Evolutionary conservation across 805 yeast genomes (phyloP), one percentile per base, ranked within the genome.

Genomic region (Ogataea glucozyma): DNA sequence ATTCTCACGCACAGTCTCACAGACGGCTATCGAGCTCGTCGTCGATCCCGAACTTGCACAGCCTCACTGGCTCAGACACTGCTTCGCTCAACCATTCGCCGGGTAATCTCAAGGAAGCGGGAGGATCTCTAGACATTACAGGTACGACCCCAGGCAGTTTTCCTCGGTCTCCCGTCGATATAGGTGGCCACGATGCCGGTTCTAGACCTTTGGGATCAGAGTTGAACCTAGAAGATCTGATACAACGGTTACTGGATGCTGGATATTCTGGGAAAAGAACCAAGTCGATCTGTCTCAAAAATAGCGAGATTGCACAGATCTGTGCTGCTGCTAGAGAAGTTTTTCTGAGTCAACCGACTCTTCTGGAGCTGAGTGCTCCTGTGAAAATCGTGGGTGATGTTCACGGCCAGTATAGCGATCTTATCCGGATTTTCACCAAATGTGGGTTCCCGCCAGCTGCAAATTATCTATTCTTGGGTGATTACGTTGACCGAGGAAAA

Each of bases 371-470:
- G 47, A 79, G 87, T 31, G 87, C 93, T 2, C 93, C 95, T 0
- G 93, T 85, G 17, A 86, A 86, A 62, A 85, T 85, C 17, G 95
- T 86, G 4, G 95, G 95, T 36, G 99, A 93, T 62, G 95, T 93
- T 22, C 99, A 93, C 65, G 99, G 99, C 22, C 99, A 93, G 66
- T 93, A 84, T 62, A 85, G 86, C 39, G 99, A 93, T 66, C 72
- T 93, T 49, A 79, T 93, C 51, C 78, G 99, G 52, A 76, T 93
- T 46, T 88, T 93, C 66, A 88, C 95, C 43, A 85, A 89, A 69
- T 90, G 98, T 70, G 99, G 99, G 17, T 88, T 91, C 66, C 99
- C 99, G 4, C 98, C 98, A 2, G 78, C 85, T 48, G 80, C 97
- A 11, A 93, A 93, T 65, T 93, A 89, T 66, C 69, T 93, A 52